These are phyloP conservation scores for Dictyostelium citrinum DNA, from an alignment of 78 protist species.

Conservation along the genomic window DNA sequence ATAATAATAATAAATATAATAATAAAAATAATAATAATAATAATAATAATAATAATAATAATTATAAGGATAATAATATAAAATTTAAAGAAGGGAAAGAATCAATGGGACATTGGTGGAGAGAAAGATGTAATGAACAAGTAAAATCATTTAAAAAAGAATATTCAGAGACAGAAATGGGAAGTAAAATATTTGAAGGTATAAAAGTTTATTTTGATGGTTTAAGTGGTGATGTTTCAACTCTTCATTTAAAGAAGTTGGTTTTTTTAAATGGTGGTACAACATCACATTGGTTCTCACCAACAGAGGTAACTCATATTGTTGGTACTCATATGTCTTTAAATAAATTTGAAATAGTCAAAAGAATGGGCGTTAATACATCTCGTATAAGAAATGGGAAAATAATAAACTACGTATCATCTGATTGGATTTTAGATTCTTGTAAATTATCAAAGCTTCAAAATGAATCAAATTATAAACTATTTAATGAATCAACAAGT, in stretches of 20 bases:
- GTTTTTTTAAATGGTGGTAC: constrained; percentile 43
- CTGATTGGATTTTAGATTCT: constrained; percentile 58
- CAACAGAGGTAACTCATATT: constrained; percentile 16
- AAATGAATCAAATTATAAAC: neutral
- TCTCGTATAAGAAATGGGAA: neutral
- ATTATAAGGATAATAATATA: neutral
- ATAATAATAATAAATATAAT: neutral
- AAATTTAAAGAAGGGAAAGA: neutral
- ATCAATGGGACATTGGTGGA: neutral
- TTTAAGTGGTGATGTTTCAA: constrained; percentile 18
- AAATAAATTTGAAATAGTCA: constrained; percentile 3
- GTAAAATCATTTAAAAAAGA: neutral
- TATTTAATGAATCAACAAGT: constrained; percentile 17
- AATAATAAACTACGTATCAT: constrained; percentile 9
- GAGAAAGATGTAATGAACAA: neutral
- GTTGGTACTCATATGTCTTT: constrained; percentile 35
- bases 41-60: neutral
- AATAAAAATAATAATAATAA: neutral
- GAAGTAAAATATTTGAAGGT: neutral
- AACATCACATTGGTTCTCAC: constrained; percentile 18
- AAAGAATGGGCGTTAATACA: neutral
- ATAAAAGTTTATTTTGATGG: constrained; percentile 64
- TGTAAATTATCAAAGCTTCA: neutral
- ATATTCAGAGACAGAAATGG: neutral
- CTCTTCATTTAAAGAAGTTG: constrained; percentile 17